Base-by-base conservation (phyloP, 2,329 filamentous ascomycete species). In the Dothistroma pini region DNA sequence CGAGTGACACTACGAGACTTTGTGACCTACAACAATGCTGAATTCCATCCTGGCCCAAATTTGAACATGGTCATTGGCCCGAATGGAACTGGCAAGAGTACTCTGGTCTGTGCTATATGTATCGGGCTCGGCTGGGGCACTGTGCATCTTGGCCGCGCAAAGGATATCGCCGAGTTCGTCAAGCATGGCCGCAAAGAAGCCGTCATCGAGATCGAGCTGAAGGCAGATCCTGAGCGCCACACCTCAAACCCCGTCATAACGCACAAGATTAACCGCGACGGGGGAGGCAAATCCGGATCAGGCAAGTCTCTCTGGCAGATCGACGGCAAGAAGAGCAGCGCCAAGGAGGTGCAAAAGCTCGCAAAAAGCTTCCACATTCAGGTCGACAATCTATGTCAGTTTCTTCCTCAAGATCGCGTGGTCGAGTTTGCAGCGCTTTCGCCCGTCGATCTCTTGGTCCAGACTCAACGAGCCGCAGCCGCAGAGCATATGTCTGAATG, bases 31-130 rank as follows among this genome's bases (percentile, higher is more conserved):
- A 92, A 90, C 54, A 86, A 88, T 57, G 93, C 92, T 58, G 93
- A 96, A 66, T 97, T 97, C 75, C 86, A 89, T 61, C 91, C 92
- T 12, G 95, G 95, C 0, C 93, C 95, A 0, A 93, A 90, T 73
- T 77, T 99, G 71, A 99, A 99, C 74, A 97, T 99, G 93, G 88
- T 99, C 57, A 96, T 99, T 68, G 95, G 95, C 0, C 95, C 95
- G n/a, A 99, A 99, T 71, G 95, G 95, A 35, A 97, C 95, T 0
- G 95, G 95, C 58, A 99, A 99, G 78, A 97, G 93, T 77, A 97
- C 95, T 0, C 82, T 99, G 29, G 93, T 99, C 49, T 99, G 95
- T 76, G 95, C 95, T 50, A 96, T 99, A 68, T 97, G 95, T 72
- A 78, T 99, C 14, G 95, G 95, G 2, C 79, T 99, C 29, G 95